Conservation (phyloP, 2,329 filamentous ascomycete species). For the Paecilomyces fulvus region DNA sequence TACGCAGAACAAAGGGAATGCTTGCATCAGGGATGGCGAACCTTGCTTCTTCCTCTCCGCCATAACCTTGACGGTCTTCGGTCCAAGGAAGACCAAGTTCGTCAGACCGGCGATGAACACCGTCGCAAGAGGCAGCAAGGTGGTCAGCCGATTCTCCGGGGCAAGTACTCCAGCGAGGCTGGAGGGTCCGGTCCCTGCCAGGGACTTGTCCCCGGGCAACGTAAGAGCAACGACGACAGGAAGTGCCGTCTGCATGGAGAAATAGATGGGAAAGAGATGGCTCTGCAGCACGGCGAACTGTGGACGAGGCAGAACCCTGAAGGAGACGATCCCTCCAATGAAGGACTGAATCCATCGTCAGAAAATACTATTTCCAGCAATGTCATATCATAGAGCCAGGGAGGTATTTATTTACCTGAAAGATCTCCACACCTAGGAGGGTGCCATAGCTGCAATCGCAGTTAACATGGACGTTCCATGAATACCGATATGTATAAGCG, state of each 20-base stretch:
- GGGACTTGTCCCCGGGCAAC: constrained; percentile 55
- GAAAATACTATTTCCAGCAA: not conserved
- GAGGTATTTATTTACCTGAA: constrained; percentile 54
- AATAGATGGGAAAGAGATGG: constrained; percentile 73
- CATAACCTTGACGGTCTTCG: constrained; percentile 67
- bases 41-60: constrained; percentile 69
- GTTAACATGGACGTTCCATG: not conserved
- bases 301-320: constrained; percentile 64
- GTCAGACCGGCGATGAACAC: constrained; percentile 62
- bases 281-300: constrained; percentile 76
- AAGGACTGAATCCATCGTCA: constrained; percentile 53
- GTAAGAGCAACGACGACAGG: constrained; percentile 69
- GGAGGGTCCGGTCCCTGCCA: constrained; percentile 26
- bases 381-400: not conserved
- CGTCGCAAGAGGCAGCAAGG: constrained; percentile 59
- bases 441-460: constrained; percentile 64
- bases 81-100: constrained; percentile 66
- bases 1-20: not conserved
- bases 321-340: constrained; percentile 63
- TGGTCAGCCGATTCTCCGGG: constrained; percentile 52
- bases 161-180: constrained; percentile 51
- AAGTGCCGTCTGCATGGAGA: constrained; percentile 68
- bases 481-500: constrained; percentile 3
- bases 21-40: constrained; percentile 34
- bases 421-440: constrained; percentile 76